A percentile compares a stretch with the other conserved stretches of the same genome.
Evolutionary conservation across 768 basidiomycete species (phyloP).

Genomic region (Steccherinum ochraceum): DNA sequence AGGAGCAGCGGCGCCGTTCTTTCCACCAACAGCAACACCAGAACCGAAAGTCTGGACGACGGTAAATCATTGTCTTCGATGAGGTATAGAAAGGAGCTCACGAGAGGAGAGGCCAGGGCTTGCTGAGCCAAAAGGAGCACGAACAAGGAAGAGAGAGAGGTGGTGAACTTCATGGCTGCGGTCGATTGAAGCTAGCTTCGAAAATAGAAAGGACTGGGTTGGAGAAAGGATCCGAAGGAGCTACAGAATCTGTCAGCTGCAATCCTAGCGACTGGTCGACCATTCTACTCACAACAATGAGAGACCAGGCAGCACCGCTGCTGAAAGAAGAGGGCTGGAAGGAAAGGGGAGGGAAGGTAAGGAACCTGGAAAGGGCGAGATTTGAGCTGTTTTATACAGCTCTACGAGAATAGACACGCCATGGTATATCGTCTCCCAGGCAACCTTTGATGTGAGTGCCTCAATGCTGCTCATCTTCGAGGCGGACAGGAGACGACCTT

Average conservation of each 20-base stretch:
- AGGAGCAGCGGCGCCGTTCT: not conserved
- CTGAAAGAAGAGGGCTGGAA: conserved; percentile 23
- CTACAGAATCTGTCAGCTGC: conserved; percentile 13
- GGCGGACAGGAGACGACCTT: not conserved
- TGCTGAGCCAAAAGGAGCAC: conserved; percentile 30
- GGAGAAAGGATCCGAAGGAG: conserved; percentile 23
- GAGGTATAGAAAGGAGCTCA: conserved; percentile 4
- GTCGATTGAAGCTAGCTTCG: conserved; percentile 21
- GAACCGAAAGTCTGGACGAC: not conserved
- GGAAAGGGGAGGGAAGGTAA: conserved; percentile 8
- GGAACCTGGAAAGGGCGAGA: conserved; percentile 15
- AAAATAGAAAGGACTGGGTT: conserved; percentile 15
- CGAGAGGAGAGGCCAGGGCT: conserved; percentile 22
- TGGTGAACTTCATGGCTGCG: conserved; percentile 46
- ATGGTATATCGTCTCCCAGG: not conserved
- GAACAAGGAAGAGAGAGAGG: conserved; percentile 32
- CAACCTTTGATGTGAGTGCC: not conserved
- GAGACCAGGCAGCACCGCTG: conserved; percentile 50
- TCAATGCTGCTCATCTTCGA: not conserved
- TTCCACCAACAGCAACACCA: conserved; percentile 1
- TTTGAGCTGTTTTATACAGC: too few species aligned
- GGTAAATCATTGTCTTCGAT: not conserved
- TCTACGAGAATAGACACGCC: too few species aligned
- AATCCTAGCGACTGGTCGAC: conserved; percentile 3
- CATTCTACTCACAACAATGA: conserved; percentile 14